Evolutionary conservation across 345 rosid genomes (phyloP).

Genomic region (Rhodamnia argentea): DNA sequence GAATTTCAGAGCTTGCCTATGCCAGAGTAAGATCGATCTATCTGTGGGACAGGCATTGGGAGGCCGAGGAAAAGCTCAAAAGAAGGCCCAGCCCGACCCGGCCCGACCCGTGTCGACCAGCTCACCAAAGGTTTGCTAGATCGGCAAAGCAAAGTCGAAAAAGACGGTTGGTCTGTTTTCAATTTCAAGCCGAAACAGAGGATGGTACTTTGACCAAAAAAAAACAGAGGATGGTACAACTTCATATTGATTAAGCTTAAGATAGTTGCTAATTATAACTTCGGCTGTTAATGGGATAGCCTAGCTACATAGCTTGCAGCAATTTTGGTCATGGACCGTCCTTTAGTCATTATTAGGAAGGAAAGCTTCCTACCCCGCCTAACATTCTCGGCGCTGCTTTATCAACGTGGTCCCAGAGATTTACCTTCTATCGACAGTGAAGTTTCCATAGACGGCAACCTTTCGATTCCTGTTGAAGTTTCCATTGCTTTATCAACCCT

Average conservation of each 20-base stretch:
- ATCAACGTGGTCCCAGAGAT: not conserved
- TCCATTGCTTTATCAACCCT: too few relatives aligned
- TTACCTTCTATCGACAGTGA: too few relatives aligned
- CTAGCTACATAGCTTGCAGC: not conserved
- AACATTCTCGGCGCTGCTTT: not conserved
- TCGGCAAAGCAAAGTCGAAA: not conserved
- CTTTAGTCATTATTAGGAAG: not conserved
- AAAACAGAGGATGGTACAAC: not conserved
- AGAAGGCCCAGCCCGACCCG: too few relatives aligned
- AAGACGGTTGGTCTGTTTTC: not conserved
- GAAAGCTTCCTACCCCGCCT: not conserved
- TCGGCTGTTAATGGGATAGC: not conserved
- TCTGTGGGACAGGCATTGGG: too few relatives aligned
- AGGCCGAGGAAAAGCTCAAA: too few relatives aligned
- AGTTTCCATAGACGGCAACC: not conserved
- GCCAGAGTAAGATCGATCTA: too few relatives aligned
- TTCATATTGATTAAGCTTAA: not conserved
- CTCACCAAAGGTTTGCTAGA: not conserved
- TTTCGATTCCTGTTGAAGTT: not conserved
- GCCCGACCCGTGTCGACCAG: too few relatives aligned
- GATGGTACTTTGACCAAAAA: too few relatives aligned
- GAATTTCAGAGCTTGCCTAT: too few relatives aligned
- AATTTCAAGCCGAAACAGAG: not conserved
- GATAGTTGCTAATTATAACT: not conserved
- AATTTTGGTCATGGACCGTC: not conserved